phyloP scores from a whole-genome alignment of 495 filamentous ascomycete species.

The Penicillium roqueforti region DNA sequence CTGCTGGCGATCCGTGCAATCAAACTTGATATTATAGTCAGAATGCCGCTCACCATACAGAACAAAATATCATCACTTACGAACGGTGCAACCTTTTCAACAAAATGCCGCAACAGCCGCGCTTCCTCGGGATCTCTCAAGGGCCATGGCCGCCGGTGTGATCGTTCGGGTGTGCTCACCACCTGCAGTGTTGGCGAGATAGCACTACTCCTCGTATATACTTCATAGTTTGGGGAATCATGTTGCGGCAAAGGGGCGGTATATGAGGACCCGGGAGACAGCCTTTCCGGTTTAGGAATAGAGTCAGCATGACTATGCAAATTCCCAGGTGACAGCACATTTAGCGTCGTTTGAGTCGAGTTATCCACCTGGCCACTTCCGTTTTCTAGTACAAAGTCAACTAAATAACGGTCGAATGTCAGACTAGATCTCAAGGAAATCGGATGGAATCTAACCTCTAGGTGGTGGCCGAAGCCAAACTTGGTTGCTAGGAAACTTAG shows the following conservation, averaged over 20 bases:
- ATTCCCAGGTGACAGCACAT: neutral
- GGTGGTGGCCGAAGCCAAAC: constrained; percentile 27
- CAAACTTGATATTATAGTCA: constrained; percentile 39
- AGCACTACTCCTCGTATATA: neutral
- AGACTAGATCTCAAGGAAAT: neutral
- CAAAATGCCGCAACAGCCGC: constrained; percentile 20
- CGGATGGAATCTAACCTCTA: constrained; percentile 15
- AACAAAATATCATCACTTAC: constrained; percentile 8
- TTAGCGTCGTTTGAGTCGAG: neutral
- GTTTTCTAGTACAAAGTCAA: constrained; percentile 25
- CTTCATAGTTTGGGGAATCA: neutral
- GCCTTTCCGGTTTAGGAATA: neutral
- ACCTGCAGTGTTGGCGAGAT: neutral
- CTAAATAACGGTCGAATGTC: neutral
- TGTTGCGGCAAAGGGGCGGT: neutral
- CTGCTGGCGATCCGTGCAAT: constrained; percentile 52
- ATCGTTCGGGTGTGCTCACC: neutral
- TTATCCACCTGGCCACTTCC: constrained; percentile 17
- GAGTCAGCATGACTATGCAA: neutral
- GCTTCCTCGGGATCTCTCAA: constrained; percentile 24
- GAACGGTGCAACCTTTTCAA: constrained; percentile 22
- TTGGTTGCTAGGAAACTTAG: constrained; percentile 24
- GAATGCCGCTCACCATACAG: neutral
- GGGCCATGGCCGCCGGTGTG: constrained; percentile 14
- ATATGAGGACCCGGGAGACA: neutral